phyloP scores from a whole-genome alignment of 441 rosid genomes.

The Erodium trifolium region DNA sequence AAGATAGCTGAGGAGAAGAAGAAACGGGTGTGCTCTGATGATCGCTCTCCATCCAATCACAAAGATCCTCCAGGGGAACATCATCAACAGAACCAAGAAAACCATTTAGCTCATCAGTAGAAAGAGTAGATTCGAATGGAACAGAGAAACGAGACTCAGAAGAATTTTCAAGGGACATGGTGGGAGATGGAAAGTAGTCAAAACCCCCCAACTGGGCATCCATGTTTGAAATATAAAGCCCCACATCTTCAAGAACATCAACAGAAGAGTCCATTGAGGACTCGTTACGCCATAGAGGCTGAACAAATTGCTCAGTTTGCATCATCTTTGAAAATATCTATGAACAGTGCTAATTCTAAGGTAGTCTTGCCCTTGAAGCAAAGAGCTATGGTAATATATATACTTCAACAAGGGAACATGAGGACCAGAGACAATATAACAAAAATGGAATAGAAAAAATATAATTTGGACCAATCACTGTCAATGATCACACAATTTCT shows the following conservation, averaged over 20 bases:
- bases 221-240: constrained; percentile 11
- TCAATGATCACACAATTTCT: constrained; percentile 10
- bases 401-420: not conserved
- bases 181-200: constrained; percentile 18
- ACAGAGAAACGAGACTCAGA: constrained; percentile 18
- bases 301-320: constrained; percentile 16
- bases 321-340: constrained; percentile 7
- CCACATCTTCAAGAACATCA: constrained; percentile 16
- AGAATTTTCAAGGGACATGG: constrained; percentile 13
- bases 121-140: constrained; percentile 5
- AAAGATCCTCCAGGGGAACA: constrained; percentile 12
- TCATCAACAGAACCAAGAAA: not conserved
- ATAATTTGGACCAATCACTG: constrained; percentile 6
- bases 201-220: constrained; percentile 17
- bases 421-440: not conserved
- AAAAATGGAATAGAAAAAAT: not conserved
- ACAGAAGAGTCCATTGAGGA: not conserved
- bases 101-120: constrained; percentile 4
- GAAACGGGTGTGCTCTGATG: constrained; percentile 1
- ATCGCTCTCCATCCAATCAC: constrained; percentile 15
- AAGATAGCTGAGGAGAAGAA: constrained; percentile 2
- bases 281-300: constrained; percentile 15
- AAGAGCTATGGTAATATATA: not conserved
- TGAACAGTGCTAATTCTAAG: constrained; percentile 1
- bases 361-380: not conserved